Evolutionary conservation across 2,329 filamentous ascomycete genomes (phyloP), one percentile per base, ranked within the genome.

Genomic region (Fusarium sambucinum): DNA sequence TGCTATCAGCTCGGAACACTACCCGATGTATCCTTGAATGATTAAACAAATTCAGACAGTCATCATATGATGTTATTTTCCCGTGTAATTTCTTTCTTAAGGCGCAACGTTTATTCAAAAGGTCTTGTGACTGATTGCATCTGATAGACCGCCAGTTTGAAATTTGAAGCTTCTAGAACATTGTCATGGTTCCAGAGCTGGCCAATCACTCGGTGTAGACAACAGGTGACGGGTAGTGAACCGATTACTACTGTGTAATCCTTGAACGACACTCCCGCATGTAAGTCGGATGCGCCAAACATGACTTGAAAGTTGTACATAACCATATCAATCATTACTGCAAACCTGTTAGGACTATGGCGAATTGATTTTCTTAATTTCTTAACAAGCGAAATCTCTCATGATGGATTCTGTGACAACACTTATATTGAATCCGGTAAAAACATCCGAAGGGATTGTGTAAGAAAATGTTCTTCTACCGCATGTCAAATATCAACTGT

Each of bases 141-240:
- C 27, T 62, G 29, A 40, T 29, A 69, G 50, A 67, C 61, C 61
- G 46, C 60, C n/a, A 65, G 59, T 59, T 59, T 61, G 37, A 21
- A 64, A 38, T 38, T 37, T 57, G 52, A 55, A 64, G 40, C 47
- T 69, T 69, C 67, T 69, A 68, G 67, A 69, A 70, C 41, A 54
- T 42, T 51, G 38, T 7, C 54, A 29, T 38, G 46, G 59, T 68
- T 69, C 59, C 70, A 65, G 63, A 52, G 67, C 33, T 19, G 37
- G 42, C 19, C 27, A 33, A 53, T 52, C 47, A 55, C 48, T 32
- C 46, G 25, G 25, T 59, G 41, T 13, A 42, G 35, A 30, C 35
- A 59, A 41, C 60, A 48, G 46, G 66, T 55, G 66, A 62, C 41
- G 46, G 46, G 33, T 38, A 69, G 32, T 46, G 29, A 48, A 45